phyloP scores from a whole-genome alignment of 2,329 filamentous ascomycete genomes.

The Fusarium bactridioides region DNA sequence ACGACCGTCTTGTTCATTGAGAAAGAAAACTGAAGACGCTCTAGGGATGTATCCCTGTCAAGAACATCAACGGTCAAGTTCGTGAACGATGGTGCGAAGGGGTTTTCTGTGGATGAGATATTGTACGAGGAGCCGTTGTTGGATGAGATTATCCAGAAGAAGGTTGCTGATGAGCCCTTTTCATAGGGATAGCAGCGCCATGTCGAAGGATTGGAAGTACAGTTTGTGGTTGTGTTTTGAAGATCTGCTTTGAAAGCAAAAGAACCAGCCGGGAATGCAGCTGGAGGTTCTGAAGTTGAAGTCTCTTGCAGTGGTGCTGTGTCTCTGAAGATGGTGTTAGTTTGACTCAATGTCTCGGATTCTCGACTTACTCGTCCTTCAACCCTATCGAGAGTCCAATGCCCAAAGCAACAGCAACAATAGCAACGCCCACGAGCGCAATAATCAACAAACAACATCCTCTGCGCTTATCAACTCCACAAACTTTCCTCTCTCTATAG shows the following conservation, averaged over 20 bases:
- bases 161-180: conserved; percentile 55
- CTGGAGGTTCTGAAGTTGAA: conserved; percentile 6
- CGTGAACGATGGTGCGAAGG: conserved; percentile 64
- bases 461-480: conserved; percentile 16
- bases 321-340: conserved; percentile 8
- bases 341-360: not conserved
- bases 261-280: conserved; percentile 67
- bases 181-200: conserved; percentile 70
- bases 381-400: conserved; percentile 53
- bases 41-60: conserved; percentile 55
- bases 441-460: conserved; percentile 48
- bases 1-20: conserved; percentile 60
- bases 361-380: conserved; percentile 45
- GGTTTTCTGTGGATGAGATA: conserved; percentile 64
- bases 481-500: conserved; percentile 5
- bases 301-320: not conserved
- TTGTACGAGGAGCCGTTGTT: conserved; percentile 52
- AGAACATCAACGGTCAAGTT: conserved; percentile 59
- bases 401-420: conserved; percentile 48
- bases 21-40: conserved; percentile 67
- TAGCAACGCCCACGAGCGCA: conserved; percentile 41
- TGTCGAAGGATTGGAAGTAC: conserved; percentile 64
- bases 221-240: conserved; percentile 59
- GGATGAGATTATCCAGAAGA: conserved; percentile 67
- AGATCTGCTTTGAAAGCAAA: conserved; percentile 69